Base-by-base conservation (phyloP, 129 eudicot species). In the Artemisia annua region DNA sequence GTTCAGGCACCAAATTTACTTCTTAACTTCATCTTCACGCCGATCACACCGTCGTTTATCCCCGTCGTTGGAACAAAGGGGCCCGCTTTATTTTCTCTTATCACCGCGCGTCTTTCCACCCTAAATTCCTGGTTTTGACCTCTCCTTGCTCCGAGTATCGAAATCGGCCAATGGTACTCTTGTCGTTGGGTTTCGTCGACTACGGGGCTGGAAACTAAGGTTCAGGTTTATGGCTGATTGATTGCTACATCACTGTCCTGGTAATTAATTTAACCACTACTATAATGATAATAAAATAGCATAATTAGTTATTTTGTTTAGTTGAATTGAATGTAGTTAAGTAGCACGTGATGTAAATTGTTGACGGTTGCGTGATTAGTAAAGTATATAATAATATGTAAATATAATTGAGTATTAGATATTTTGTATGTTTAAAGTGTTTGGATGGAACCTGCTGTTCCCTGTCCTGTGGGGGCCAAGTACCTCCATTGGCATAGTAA, bases 161-260 rank as follows among this genome's bases (percentile, higher is more conserved):
- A 85, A 0, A 58, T 87, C 20, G 97, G 97, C 7, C 30, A 43
- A 26, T 84, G 91, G 89, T 78, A 70, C 35, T 72, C 85, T 80
- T 92, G 32, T 79, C 98, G 35, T 53, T 92, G n/a, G 63, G 63
- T 77, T 22, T 72, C 89, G 1, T 75, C 82, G n/a, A 74, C 81
- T 11, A 69, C 93, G 67, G 81, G 81, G 3, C 70, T 67, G 30
- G 63, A 70, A 59, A 62, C 76, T 19, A 71, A 63, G 17, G 82
- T 89, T 20, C 63, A 79, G 18, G 86, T n/a, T 78, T 74, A 80
- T 87, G 81, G 80, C 98, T 16, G n/a, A 87, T 92, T 56, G 94
- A 89, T n/a, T 60, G 98, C 98, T 44, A 83, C n/a, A 83, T 66
- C 98, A 92, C 61, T 92, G 98, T 76, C 96, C 98, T 55, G 95